A percentile compares a stretch with the other conserved stretches of the same genome.
Evolutionary conservation across 352 stramenopile species (phyloP).

Genomic region (Globisporangium takayamanum): DNA sequence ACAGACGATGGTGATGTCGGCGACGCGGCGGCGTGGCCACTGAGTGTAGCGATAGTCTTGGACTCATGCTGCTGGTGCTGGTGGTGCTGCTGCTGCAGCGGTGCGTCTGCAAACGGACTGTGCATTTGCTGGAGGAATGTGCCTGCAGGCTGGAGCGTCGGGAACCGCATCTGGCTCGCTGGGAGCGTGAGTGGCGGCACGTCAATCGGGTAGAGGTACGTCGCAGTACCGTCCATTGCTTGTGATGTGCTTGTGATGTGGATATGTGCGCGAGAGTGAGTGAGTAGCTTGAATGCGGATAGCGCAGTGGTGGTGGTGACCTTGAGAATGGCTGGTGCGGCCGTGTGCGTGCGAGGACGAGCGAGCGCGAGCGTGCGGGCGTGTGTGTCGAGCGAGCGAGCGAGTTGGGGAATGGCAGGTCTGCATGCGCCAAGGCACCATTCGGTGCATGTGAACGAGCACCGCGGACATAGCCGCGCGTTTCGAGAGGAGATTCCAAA

Average conservation of each 20-base stretch:
- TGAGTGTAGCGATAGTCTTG: background rate
- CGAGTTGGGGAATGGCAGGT: constrained; percentile 12
- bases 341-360: background rate
- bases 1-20: constrained; percentile 14
- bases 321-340: background rate
- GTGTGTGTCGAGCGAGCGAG: background rate
- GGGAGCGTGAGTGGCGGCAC: constrained; percentile 11
- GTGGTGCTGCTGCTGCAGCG: background rate
- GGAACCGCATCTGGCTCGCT: constrained; percentile 6
- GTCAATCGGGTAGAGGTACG: constrained; percentile 8
- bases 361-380: background rate
- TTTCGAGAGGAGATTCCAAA: too few species aligned
- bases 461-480: too few species aligned
- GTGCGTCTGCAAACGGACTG: constrained; percentile 1
- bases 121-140: constrained; percentile 17
- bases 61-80: background rate
- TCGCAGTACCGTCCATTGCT: constrained; percentile 4
- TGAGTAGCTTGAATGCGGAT: background rate
- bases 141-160: constrained; percentile 14
- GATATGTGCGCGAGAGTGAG: background rate
- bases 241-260: background rate
- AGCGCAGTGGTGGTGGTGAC: too few species aligned
- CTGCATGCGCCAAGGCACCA: too few species aligned
- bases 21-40: background rate
- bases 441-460: too few species aligned